Evolutionary conservation across 306 rosid genomes (phyloP), one percentile per base, ranked within the genome.

Genomic region (Trifolium pratense): DNA sequence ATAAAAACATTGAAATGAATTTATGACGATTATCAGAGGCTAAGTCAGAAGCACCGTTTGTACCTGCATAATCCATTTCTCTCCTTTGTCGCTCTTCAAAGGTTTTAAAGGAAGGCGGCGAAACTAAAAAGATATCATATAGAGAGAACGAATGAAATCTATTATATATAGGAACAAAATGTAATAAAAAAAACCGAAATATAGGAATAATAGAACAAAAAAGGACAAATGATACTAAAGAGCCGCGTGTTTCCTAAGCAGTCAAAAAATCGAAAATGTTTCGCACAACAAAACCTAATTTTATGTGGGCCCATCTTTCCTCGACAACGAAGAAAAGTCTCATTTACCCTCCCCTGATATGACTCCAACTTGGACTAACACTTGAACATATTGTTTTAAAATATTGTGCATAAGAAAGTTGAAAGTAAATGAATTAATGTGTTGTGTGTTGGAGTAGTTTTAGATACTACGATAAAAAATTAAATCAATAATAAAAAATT

Each of bases 71-170:
- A 17, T 57, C 32, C 84, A 78, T 86, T 37, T 66, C 45, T 17
- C 39, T 73, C 51, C 16, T 18, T 46, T 71, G 66, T 49, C 45
- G 51, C 55, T 75, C 66, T 57, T 7, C 20, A 79, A 49, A 7
- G 17, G 8, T 56, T 11, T n/a, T 2, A 45, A 71, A 32, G 0
- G 34, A 64, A 29, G 32, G 37, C 20, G 31, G 43, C 43, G 25
- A 5, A 68, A 26, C 23, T 46, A 17, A 42, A 59, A 7, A 20
- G 12, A 14, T 59, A 15, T 29, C 14, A 59, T 29, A 59, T 29
- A 53, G 57, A 31, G 31, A 32, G 68, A 42, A 43, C 13, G 23
- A 16, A 31, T 46, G 63, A 25, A 12, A 18, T 10, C 3, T 57
- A 7, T 7, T 3, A 57, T 57, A 53, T 53, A 53, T 53, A 23